Evolutionary conservation across 108 stramenopile species (phyloP), one percentile per base, ranked within the genome.

Genomic region (Tribonema minus): DNA sequence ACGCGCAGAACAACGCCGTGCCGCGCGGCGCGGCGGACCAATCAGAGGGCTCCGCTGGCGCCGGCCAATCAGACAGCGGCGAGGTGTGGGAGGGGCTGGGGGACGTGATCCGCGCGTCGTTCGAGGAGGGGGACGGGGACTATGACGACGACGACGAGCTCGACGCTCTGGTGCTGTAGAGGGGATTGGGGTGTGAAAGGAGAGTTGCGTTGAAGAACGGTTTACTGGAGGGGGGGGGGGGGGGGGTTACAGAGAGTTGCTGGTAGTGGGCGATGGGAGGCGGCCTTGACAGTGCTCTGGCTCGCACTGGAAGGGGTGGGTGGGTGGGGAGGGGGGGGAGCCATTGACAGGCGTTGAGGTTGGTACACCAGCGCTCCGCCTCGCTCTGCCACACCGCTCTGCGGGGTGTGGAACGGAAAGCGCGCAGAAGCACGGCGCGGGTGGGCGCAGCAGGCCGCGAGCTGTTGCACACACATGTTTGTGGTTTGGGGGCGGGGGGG

Each of bases 81-180:
- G 76, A 37, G 12, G 71, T 30, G n/a, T 76, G 76, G 76, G 76
- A 76, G 7, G 76, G 63, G 61, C 38, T 76, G 35, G 76, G 76
- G 7, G 63, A 61, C 58, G 67, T 41, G 1, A 62, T 76, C 68
- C 36, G 41, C 3, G 76, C 61, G 37, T 46, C 58, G 26, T 40
- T 62, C 67, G 54, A 68, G 33, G 63, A 62, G 66, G 39, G 64
- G 30, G 54, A 62, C 0, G 67, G 67, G 29, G 60, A 37, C 28
- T 38, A 68, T 36, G 76, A 67, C 23, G 76, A 76, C 30, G 76
- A 76, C 36, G 58, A 67, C 7, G 76, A 76, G 12, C 76, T 76
- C 37, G 76, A 76, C 60, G 66, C 64, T 54, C 65, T 76, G 65
- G 76, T 76, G 2, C 28, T 76, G 0, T 76, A 68, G 20, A 54